phyloP scores from a whole-genome alignment of 2,329 filamentous ascomycete genomes.

The Alternaria postmessia region DNA sequence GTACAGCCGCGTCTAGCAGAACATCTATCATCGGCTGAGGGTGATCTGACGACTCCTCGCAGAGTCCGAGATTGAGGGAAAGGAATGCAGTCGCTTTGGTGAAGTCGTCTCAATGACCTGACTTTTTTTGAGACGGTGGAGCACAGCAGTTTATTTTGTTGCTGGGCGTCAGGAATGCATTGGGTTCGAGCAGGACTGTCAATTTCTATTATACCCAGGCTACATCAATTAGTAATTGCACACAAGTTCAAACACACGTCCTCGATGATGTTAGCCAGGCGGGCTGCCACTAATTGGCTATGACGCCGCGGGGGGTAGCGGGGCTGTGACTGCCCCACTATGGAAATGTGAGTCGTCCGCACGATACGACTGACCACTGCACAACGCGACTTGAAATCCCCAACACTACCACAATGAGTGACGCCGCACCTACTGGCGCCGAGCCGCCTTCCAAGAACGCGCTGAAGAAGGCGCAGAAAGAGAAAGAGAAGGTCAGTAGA shows the following conservation, averaged over 20 bases:
- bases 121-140: not conserved
- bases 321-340: constrained; percentile 31
- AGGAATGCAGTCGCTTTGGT: not conserved
- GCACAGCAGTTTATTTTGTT: constrained; percentile 6
- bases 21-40: constrained; percentile 27
- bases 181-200: constrained; percentile 4
- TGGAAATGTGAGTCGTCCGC: constrained; percentile 9
- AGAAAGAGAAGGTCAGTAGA: constrained; percentile 50
- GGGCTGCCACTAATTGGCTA: constrained; percentile 6
- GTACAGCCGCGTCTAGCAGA: constrained; percentile 25
- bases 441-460: constrained; percentile 52
- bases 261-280: not conserved
- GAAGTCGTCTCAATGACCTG: not conserved
- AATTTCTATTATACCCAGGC: constrained; percentile 16
- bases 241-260: not conserved
- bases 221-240: constrained; percentile 12
- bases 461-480: constrained; percentile 54
- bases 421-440: constrained; percentile 36
- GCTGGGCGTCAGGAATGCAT: constrained; percentile 6
- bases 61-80: not conserved
- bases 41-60: not conserved
- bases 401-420: constrained; percentile 38
- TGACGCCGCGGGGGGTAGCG: constrained; percentile 27
- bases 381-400: constrained; percentile 5
- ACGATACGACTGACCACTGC: constrained; percentile 3